phyloP scores from a whole-genome alignment of 148 eudicot genomes.

The Cornus florida region DNA sequence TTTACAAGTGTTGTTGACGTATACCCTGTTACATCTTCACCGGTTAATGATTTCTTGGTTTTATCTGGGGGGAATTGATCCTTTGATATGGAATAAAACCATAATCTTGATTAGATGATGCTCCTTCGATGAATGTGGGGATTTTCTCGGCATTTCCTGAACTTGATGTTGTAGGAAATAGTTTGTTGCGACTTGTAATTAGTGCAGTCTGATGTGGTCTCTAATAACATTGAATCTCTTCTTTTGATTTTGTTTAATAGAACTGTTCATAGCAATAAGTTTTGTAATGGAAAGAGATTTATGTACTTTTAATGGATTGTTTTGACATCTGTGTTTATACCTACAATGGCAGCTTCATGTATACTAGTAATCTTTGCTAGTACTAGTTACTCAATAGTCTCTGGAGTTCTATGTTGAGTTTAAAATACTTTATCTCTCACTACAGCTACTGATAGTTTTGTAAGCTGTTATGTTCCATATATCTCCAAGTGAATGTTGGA shows the following conservation, averaged over 20 bases:
- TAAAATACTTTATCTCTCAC: too few species aligned
- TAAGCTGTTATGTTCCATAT: too few species aligned
- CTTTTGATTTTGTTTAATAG: neutral
- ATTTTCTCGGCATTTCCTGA: neutral
- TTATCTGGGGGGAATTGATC: neutral
- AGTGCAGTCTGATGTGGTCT: neutral
- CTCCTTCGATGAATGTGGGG: neutral
- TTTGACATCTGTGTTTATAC: too few species aligned
- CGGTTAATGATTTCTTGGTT: neutral
- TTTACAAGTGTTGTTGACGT: neutral
- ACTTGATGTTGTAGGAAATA: neutral
- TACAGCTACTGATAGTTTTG: too few species aligned
- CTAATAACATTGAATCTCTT: neutral
- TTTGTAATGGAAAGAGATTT: neutral
- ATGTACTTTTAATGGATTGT: neutral
- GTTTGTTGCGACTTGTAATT: neutral
- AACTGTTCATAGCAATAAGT: neutral
- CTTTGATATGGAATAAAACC: conserved; percentile 1
- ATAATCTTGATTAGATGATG: neutral
- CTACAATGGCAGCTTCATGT: too few species aligned
- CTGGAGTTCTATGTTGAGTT: too few species aligned
- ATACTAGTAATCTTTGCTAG: too few species aligned
- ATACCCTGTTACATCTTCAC: neutral
- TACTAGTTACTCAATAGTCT: too few species aligned
- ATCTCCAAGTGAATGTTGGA: too few species aligned